Percentiles rank a stretch among this genome's conserved stretches.
Conservation (phyloP, 441 rosid genomes). For the Daphne laureola region DNA sequence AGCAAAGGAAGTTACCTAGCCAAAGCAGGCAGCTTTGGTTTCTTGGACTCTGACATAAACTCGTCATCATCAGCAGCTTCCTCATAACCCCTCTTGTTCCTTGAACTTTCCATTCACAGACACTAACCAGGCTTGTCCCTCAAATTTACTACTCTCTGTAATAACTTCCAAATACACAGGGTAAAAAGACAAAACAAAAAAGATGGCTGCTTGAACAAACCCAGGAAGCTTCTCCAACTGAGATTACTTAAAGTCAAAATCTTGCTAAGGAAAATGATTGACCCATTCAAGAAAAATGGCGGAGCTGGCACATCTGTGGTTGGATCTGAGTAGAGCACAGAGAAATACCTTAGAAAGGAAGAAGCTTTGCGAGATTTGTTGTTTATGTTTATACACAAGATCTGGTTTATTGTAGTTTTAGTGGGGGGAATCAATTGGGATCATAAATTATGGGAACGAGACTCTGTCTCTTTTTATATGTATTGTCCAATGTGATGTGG, state of each 20-base stretch:
- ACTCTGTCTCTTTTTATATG: slow-evolving; percentile 4
- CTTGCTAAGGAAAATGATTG: slow-evolving; percentile 16
- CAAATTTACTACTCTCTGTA: not conserved
- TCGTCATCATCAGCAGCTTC: slow-evolving; percentile 48
- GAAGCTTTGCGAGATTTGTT: slow-evolving; percentile 14
- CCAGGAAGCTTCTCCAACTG: slow-evolving; percentile 36
- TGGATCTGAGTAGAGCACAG: slow-evolving; percentile 33
- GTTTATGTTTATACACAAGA: slow-evolving; percentile 25
- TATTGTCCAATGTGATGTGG: not conserved
- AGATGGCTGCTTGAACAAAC: slow-evolving; percentile 16
- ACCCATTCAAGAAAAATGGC: slow-evolving; percentile 13
- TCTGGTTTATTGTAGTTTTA: slow-evolving; percentile 30
- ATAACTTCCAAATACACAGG: slow-evolving; percentile 12
- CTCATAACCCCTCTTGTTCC: slow-evolving; percentile 62
- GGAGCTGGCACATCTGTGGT: slow-evolving; percentile 22
- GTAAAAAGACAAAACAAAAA: slow-evolving; percentile 9
- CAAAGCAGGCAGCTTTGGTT: slow-evolving; percentile 72
- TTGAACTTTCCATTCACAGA: slow-evolving; percentile 57
- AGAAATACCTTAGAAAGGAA: slow-evolving; percentile 23
- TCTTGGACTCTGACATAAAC: slow-evolving; percentile 50
- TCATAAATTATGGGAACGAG: slow-evolving; percentile 5
- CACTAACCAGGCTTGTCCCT: slow-evolving; percentile 15
- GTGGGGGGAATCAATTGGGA: slow-evolving; percentile 13
- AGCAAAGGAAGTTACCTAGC: slow-evolving; percentile 52
- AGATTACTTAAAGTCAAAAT: slow-evolving; percentile 17